Evolutionary conservation across 805 yeast genomes (phyloP).

Genomic region (Ascoidea asiatica): DNA sequence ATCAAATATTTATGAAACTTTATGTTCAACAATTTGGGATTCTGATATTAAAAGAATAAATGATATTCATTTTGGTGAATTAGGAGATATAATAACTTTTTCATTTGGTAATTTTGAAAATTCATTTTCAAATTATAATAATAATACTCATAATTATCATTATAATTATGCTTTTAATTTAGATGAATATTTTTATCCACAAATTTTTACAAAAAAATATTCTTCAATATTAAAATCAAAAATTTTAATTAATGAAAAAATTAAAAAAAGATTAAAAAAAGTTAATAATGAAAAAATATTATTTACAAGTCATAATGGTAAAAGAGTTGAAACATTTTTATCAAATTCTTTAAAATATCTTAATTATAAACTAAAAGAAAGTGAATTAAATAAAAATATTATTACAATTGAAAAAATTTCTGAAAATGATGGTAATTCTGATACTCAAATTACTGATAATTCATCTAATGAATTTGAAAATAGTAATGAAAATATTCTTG

Average conservation of each 20-base stretch:
- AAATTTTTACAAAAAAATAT: background rate
- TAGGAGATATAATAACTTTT: background rate
- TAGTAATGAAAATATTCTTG: no score
- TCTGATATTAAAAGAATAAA: background rate
- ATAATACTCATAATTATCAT: no score
- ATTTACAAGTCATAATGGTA: background rate
- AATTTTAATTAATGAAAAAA: background rate
- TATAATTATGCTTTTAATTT: background rate
- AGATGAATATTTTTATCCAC: background rate
- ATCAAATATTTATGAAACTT: background rate
- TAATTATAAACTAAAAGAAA: no score
- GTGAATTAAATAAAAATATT: background rate
- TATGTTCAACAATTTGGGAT: background rate
- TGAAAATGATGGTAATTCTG: background rate
- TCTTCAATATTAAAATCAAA: no score
- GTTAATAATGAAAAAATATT: background rate
- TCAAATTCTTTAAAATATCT: background rate
- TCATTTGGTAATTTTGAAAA: background rate
- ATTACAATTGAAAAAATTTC: background rate
- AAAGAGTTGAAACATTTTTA: background rate
- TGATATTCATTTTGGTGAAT: background rate
- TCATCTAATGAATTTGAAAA: no score
- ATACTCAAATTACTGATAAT: background rate
- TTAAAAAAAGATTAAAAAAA: no score
- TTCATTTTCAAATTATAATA: background rate